phyloP scores from a whole-genome alignment of 2,329 filamentous ascomycete genomes.

The Pyrenophora seminiperda region DNA sequence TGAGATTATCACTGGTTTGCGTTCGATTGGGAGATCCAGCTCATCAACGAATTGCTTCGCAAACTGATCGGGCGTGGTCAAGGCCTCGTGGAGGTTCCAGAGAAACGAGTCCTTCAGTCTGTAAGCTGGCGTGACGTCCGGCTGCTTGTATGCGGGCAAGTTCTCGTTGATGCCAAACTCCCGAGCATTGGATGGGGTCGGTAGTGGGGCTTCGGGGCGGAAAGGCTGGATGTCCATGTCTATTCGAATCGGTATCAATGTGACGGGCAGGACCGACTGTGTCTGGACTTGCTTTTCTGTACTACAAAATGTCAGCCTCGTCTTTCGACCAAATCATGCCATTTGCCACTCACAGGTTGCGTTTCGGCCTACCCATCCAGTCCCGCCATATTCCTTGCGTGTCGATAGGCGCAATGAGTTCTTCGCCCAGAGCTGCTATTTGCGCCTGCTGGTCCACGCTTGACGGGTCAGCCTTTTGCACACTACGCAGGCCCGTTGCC shows the following conservation, averaged over 20 bases:
- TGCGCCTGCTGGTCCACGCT: conserved; percentile 67
- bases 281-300: conserved; percentile 66
- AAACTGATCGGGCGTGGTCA: conserved; percentile 94
- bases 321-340: neutral
- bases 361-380: conserved; percentile 81
- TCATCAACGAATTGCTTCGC: conserved; percentile 90
- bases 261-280: conserved; percentile 79
- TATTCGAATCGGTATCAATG: conserved; percentile 92
- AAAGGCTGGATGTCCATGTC: conserved; percentile 89
- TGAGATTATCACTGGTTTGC: conserved; percentile 65
- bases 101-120: conserved; percentile 93
- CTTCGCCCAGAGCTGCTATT: conserved; percentile 80
- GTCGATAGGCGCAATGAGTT: conserved; percentile 76
- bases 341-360: conserved; percentile 51
- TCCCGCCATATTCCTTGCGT: conserved; percentile 92
- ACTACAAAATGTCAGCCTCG: conserved; percentile 37
- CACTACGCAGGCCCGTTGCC: conserved; percentile 80
- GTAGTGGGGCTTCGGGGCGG: conserved; percentile 68
- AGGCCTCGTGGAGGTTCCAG: conserved; percentile 95
- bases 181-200: conserved; percentile 63
- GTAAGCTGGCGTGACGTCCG: conserved; percentile 81
- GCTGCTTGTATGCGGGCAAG: conserved; percentile 76
- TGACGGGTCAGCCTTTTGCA: conserved; percentile 68
- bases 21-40: conserved; percentile 81
- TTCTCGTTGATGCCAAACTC: conserved; percentile 69